These are phyloP conservation scores for Halenospora varia DNA, from an alignment of 495 filamentous ascomycete species.

Conservation along the genomic window DNA sequence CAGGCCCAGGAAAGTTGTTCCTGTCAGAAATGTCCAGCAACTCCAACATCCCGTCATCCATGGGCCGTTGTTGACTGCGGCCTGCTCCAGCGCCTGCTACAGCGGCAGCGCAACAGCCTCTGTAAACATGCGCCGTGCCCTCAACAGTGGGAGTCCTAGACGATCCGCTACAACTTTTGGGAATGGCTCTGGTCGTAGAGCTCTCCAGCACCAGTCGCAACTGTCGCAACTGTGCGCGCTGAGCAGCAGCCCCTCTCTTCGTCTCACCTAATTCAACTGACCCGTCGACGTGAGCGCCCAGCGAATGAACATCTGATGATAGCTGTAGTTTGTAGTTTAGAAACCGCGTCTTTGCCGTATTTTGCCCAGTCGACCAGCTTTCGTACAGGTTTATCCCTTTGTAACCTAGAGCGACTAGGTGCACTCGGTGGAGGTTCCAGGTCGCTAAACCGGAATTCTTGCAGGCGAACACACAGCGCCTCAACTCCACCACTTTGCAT, in stretches of 20 bases:
- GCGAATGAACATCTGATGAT: neutral
- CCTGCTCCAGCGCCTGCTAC: neutral
- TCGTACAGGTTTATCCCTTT: slow-evolving; percentile 5
- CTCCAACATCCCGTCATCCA: slow-evolving; percentile 2
- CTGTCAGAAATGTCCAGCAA: slow-evolving; percentile 7
- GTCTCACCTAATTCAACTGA: slow-evolving; percentile 8
- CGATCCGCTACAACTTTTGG: too few relatives aligned
- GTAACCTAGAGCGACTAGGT: neutral
- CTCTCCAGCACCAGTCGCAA: too few relatives aligned
- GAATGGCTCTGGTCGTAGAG: too few relatives aligned
- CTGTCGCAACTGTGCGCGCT: neutral
- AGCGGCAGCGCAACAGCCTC: neutral
- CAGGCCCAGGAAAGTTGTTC: neutral
- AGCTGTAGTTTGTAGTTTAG: neutral
- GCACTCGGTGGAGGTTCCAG: too few relatives aligned
- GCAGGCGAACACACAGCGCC: neutral
- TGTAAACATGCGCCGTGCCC: neutral
- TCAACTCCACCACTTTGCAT: neutral
- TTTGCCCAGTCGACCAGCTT: slow-evolving; percentile 4
- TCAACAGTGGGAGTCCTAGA: too few relatives aligned
- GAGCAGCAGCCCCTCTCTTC: slow-evolving; percentile 3
- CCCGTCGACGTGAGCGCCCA: neutral
- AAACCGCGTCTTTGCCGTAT: slow-evolving; percentile 11
- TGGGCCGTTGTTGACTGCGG: neutral
- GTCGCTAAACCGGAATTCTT: neutral